Conservation (phyloP, 257 asterid species). For the Solanum corneliomulleri region DNA sequence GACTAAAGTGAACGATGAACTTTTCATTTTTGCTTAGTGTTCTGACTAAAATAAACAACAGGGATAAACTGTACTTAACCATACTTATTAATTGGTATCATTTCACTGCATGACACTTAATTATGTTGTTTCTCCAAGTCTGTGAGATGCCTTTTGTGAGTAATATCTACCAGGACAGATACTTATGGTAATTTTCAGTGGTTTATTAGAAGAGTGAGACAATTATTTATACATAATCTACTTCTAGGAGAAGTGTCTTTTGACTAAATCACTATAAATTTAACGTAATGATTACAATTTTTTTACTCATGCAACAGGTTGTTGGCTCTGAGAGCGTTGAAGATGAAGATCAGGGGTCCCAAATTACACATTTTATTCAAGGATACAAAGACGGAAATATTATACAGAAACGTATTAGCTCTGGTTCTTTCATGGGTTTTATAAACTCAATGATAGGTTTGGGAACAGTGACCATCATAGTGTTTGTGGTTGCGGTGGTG, state of each 20-base stretch:
- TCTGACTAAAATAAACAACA: background rate
- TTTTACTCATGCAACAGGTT: constrained; percentile 28
- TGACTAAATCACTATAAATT: background rate
- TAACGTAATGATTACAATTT: background rate
- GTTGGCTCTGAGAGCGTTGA: constrained; percentile 53
- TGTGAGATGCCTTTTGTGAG: background rate
- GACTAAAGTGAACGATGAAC: background rate
- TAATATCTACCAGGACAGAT: background rate
- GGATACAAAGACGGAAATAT: constrained; percentile 70
- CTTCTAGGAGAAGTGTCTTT: background rate
- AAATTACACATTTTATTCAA: constrained; percentile 53
- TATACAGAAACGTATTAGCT: constrained; percentile 31
- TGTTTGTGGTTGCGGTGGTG: constrained; percentile 33
- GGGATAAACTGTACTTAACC: background rate
- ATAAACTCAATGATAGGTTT: constrained; percentile 44
- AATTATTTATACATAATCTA: background rate
- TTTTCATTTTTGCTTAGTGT: background rate
- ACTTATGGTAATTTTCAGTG: background rate
- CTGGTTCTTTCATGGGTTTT: constrained; percentile 47
- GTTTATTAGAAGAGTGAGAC: background rate
- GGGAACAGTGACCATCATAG: constrained; percentile 21
- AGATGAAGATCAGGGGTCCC: constrained; percentile 50
- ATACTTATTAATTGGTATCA: background rate
- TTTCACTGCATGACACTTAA: background rate
- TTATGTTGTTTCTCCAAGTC: background rate